Percentiles rank a stretch among this genome's conserved stretches.
phyloP scores from a whole-genome alignment of 2,329 filamentous ascomycete genomes.

The Ophiocordyceps camponoti-floridani region DNA sequence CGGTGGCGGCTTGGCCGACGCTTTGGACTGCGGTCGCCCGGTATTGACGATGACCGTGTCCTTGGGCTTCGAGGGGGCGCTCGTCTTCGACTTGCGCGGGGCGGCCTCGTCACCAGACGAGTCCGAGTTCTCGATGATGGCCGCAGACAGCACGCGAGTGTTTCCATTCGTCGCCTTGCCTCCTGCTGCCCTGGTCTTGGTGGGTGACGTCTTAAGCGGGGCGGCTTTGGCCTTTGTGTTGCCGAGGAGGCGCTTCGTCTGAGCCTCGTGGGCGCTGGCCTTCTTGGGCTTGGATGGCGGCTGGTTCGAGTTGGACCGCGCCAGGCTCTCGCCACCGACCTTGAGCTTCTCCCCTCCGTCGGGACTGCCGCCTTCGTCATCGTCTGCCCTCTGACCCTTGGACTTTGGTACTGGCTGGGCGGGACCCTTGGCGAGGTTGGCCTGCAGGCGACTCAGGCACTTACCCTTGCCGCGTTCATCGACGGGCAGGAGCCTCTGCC shows the following conservation, averaged over 20 bases:
- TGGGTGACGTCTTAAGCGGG: slow-evolving; percentile 16
- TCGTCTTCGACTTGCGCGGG: slow-evolving; percentile 10
- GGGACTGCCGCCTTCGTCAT: slow-evolving; percentile 17
- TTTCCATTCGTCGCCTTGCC: slow-evolving; percentile 12
- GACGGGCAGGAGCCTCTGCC: slow-evolving; percentile 41
- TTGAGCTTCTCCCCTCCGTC: slow-evolving; percentile 12
- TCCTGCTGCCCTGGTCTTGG: slow-evolving; percentile 21
- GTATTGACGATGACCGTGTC: slow-evolving; percentile 14
- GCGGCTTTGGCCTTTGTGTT: slow-evolving; percentile 16
- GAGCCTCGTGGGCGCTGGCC: slow-evolving; percentile 30
- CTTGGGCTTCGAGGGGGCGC: slow-evolving; percentile 9
- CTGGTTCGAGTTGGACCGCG: slow-evolving; percentile 32
- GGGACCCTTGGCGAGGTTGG: slow-evolving; percentile 35
- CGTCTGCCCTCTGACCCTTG: slow-evolving; percentile 31
- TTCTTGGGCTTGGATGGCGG: slow-evolving; percentile 37
- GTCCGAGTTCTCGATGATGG: slow-evolving; percentile 37
- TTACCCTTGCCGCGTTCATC: slow-evolving; percentile 40
- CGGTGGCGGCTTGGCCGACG: slow-evolving; percentile 13
- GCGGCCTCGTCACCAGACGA: slow-evolving; percentile 31
- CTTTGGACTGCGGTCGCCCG: slow-evolving; percentile 14
- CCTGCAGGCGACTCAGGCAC: slow-evolving; percentile 42
- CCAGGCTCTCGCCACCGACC: slow-evolving; percentile 23
- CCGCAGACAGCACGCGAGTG: slow-evolving; percentile 33
- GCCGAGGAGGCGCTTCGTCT: slow-evolving; percentile 34
- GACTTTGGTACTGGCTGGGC: slow-evolving; percentile 27